Conservation (phyloP, 371 early-diverging fungal species). For the Syncephalastrum monosporum region DNA sequence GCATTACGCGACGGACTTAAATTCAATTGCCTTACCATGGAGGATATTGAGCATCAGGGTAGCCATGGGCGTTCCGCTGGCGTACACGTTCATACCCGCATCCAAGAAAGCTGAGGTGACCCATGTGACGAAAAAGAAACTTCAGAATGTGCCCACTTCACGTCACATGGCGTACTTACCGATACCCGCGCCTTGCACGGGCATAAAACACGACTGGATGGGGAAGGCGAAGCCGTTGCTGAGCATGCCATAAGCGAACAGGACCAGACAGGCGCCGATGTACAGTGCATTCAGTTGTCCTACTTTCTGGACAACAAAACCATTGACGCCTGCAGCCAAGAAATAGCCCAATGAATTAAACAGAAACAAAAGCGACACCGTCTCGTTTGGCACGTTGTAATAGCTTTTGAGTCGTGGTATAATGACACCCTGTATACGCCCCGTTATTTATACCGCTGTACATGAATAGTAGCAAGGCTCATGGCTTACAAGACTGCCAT, state of each 20-base stretch:
- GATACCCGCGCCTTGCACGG: slow-evolving; percentile 23
- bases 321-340: slow-evolving; percentile 23
- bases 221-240: slow-evolving; percentile 19
- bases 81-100: slow-evolving; percentile 33
- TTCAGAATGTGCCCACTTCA: no score
- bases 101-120: slow-evolving; percentile 19
- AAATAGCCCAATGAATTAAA: slow-evolving; percentile 32
- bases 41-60: slow-evolving; percentile 30
- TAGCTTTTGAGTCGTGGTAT: slow-evolving; percentile 29
- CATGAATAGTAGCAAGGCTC: no score
- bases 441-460: no score
- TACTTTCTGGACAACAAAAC: slow-evolving; percentile 25
- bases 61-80: slow-evolving; percentile 26
- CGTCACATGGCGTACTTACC: slow-evolving; percentile 4
- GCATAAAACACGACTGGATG: slow-evolving; percentile 22
- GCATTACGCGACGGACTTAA: neutral
- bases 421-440: slow-evolving; percentile 18
- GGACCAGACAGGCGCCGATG: slow-evolving; percentile 11
- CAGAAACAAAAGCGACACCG: slow-evolving; percentile 31
- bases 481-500: slow-evolving; percentile 22
- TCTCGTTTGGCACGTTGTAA: slow-evolving; percentile 25
- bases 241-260: slow-evolving; percentile 19
- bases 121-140: neutral
- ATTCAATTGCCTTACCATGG: slow-evolving; percentile 24
- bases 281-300: slow-evolving; percentile 23